Evolutionary conservation across 2,329 filamentous ascomycete species (phyloP).

Genomic region (Talaromyces atroroseus): DNA sequence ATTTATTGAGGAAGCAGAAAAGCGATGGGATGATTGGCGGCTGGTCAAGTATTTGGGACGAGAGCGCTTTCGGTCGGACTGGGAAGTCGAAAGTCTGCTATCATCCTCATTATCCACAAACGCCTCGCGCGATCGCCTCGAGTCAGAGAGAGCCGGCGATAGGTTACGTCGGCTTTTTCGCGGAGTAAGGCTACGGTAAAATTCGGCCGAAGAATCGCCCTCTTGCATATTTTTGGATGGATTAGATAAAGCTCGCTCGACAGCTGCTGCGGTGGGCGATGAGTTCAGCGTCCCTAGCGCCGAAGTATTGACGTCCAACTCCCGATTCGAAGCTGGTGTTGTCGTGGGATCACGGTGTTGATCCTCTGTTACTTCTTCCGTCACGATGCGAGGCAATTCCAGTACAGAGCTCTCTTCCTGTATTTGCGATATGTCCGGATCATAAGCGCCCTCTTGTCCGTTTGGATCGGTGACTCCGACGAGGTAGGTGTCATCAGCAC

Average conservation of each 20-base stretch:
- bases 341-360: conserved; percentile 8
- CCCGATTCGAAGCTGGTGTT: conserved; percentile 17
- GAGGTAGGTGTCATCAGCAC: conserved; percentile 41
- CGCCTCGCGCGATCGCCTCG: conserved; percentile 24
- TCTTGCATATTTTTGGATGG: conserved; percentile 16
- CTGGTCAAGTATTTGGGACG: conserved; percentile 53
- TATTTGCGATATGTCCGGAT: conserved; percentile 21
- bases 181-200: conserved; percentile 19
- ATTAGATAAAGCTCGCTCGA: conserved; percentile 34
- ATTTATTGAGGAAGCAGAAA: conserved; percentile 53
- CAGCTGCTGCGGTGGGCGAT: conserved; percentile 42
- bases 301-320: conserved; percentile 29
- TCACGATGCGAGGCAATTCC: conserved; percentile 5
- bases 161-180: conserved; percentile 26
- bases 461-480: conserved; percentile 28
- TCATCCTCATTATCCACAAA: conserved; percentile 20
- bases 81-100: conserved; percentile 17
- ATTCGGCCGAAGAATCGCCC: conserved; percentile 1
- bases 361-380: conserved; percentile 12
- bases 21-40: conserved; percentile 53
- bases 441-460: conserved; percentile 15
- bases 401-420: conserved; percentile 2
- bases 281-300: conserved; percentile 39
- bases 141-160: conserved; percentile 21
- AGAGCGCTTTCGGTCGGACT: conserved; percentile 29